Base-by-base conservation (phyloP, 345 rosid genomes). In the Citrus inodora region DNA sequence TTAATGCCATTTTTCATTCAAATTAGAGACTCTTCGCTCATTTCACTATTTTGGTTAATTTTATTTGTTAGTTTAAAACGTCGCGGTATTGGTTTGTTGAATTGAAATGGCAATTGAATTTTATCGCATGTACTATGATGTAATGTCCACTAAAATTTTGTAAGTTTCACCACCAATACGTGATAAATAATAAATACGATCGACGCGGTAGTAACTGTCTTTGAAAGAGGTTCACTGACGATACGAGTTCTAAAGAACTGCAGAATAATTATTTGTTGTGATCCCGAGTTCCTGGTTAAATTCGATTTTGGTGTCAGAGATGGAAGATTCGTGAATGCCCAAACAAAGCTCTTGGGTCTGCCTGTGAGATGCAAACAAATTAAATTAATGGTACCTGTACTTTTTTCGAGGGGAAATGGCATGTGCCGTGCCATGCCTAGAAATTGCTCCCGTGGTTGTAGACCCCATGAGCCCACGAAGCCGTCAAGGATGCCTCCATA, bases 251-350 rank as follows among this genome's bases (percentile, higher is more conserved):
- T 7, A 48, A 46, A 16, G 30, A n/a, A 48, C 32, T 40, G 1
- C 16, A 24, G 35, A 48, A 48, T 30, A 70, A 64, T 10, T 30
- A 65, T 42, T 64, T 76, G 51, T 33, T 65, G 33, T 19, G 62
- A 75, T 75, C 70, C 19, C 64, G 24, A 48, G 51, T 33, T 75
- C 30, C 14, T 27, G 69, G 69, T 55, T 10, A 53, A 42, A 63
- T 19, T 19, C 28, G 78, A 77, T 74, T 42, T 78, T 68, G 75
- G 6, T 60, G 82, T 80, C 77, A 56, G 75, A 42, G 21, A 37
- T 67, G 51, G 83, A 72, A 80, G 82, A 24, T 84, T 83, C 82
- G 40, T 28, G 76, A 78, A 75, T 48, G 67, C 77, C 69, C 67
- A 63, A 63, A 68, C 66, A 67, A 37, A 71, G 67, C 10, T 10